phyloP scores from a whole-genome alignment of 2,329 filamentous ascomycete species.

The Moelleriella libera region DNA sequence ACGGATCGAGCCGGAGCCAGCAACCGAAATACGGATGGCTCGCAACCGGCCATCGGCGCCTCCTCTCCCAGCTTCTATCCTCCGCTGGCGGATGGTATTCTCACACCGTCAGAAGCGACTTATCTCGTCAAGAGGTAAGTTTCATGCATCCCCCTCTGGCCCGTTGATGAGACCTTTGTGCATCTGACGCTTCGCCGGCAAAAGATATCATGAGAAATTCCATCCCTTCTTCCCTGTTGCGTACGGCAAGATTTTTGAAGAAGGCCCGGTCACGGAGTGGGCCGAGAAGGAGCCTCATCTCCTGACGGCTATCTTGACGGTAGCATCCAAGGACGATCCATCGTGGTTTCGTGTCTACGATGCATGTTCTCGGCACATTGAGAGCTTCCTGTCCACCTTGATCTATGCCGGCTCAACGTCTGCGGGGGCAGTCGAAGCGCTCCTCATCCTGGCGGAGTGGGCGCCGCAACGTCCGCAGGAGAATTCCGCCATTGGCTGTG shows the following conservation, averaged over 20 bases:
- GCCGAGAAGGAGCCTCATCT: slow-evolving; percentile 50
- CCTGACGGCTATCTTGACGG: slow-evolving; percentile 54
- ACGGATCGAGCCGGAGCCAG: slow-evolving; percentile 5
- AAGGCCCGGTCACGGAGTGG: slow-evolving; percentile 36
- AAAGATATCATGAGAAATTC: slow-evolving; percentile 48
- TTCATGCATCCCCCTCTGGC: slow-evolving; percentile 2
- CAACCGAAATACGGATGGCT: slow-evolving; percentile 4
- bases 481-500: slow-evolving; percentile 50
- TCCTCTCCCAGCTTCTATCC: slow-evolving; percentile 11
- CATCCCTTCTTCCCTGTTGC: slow-evolving; percentile 60
- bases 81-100: slow-evolving; percentile 16
- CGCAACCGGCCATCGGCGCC: slow-evolving; percentile 1
- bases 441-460: slow-evolving; percentile 60
- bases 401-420: slow-evolving; percentile 52
- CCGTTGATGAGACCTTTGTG: neutral
- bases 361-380: slow-evolving; percentile 56
- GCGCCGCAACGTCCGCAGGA: slow-evolving; percentile 50
- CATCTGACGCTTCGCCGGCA: no score
- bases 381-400: slow-evolving; percentile 50
- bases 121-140: slow-evolving; percentile 15
- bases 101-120: slow-evolving; percentile 12
- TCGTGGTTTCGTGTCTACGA: slow-evolving; percentile 49
- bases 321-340: slow-evolving; percentile 57
- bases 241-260: slow-evolving; percentile 41
- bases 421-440: slow-evolving; percentile 56